These are phyloP conservation scores for Paraphoma sp. DNA, from an alignment of 2,329 filamentous ascomycete genomes.

Conservation along the genomic window DNA sequence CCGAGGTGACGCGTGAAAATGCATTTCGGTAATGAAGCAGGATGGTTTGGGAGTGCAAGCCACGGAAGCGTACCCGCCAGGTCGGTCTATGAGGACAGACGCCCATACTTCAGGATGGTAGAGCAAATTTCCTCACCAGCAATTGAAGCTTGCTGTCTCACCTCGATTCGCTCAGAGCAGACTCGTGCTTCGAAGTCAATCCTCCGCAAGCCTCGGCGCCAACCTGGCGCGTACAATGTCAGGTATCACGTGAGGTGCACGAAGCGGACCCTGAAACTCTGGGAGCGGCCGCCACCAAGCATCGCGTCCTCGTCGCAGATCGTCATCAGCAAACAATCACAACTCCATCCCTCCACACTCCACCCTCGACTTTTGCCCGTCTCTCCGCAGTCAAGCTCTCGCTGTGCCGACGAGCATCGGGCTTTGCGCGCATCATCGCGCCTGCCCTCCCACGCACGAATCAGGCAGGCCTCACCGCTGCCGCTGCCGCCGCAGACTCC, in stretches of 20 bases:
- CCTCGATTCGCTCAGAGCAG: neutral
- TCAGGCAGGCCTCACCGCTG: constrained; percentile 8
- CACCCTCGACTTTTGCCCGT: constrained; percentile 4
- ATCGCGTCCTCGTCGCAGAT: neutral
- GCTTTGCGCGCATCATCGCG: constrained; percentile 21
- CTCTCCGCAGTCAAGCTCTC: neutral
- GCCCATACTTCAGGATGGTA: no score
- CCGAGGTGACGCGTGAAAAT: no score
- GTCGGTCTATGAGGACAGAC: no score
- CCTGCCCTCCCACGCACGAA: constrained; percentile 11
- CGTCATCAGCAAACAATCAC: constrained; percentile 19
- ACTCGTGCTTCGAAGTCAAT: neutral
- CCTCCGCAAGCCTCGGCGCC: neutral
- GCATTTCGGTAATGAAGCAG: no score
- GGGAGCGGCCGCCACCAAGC: neutral
- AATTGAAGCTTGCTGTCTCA: no score
- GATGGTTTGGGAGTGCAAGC: no score
- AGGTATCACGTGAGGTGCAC: constrained; percentile 4
- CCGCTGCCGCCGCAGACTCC: constrained; percentile 10
- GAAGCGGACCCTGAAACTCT: constrained; percentile 3
- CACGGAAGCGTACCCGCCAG: no score
- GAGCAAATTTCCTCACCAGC: no score
- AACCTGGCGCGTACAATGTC: neutral
- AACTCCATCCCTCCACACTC: constrained; percentile 7
- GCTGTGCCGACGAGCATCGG: constrained; percentile 8